Evolutionary conservation across 441 rosid species (phyloP).

Genomic region (Pelargonium australe): DNA sequence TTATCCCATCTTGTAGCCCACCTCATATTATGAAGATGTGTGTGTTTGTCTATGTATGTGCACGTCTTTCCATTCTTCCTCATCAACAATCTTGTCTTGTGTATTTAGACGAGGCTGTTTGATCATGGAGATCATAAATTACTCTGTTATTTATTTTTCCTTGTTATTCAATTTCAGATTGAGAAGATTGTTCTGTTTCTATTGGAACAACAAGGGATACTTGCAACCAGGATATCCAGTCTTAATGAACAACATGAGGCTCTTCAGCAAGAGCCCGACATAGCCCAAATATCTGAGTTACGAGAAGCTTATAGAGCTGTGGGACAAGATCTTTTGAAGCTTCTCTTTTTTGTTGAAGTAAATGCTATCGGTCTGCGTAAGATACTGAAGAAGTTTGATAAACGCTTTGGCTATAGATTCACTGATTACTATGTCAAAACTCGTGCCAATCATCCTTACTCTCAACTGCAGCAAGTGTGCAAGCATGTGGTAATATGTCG

Average conservation of each 20-base stretch:
- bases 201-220: constrained; percentile 93
- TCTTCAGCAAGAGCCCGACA: constrained; percentile 60
- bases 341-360: constrained; percentile 77
- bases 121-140: constrained; percentile 9
- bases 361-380: constrained; percentile 90
- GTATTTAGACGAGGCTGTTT: background rate
- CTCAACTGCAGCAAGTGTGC: constrained; percentile 94
- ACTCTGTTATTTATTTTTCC: constrained; percentile 1
- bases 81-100: background rate
- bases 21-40: background rate
- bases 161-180: constrained; percentile 46
- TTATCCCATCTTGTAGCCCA: background rate
- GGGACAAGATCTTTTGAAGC: constrained; percentile 75
- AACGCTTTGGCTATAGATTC: constrained; percentile 87
- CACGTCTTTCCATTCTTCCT: background rate
- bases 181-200: constrained; percentile 90
- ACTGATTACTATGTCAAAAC: constrained; percentile 85
- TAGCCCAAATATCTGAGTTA: constrained; percentile 50
- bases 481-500: constrained; percentile 81
- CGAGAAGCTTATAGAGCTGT: constrained; percentile 72
- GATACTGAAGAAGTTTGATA: constrained; percentile 92
- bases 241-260: constrained; percentile 65
- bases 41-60: background rate
- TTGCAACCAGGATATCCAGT: constrained; percentile 58
- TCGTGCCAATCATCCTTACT: constrained; percentile 97